These are phyloP conservation scores for Hsuehochloa calcarea DNA, from an alignment of 176 grass and related monocot species.

Conservation along the genomic window DNA sequence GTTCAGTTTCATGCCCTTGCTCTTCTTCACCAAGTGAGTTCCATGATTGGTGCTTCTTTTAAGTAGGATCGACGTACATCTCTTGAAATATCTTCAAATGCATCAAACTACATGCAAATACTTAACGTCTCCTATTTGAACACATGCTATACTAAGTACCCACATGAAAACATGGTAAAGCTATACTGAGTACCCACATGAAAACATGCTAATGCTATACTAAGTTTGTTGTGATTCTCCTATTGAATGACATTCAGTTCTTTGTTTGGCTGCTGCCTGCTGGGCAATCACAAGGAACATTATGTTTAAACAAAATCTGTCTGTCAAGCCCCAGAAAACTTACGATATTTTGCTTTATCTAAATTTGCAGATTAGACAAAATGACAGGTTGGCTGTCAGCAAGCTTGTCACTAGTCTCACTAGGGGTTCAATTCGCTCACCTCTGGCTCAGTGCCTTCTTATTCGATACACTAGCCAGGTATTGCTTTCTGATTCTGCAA, in stretches of 20 bases:
- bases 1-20: slow-evolving; percentile 98
- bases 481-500: slow-evolving; percentile 32
- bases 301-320: not conserved
- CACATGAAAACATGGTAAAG: not conserved
- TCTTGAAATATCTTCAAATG: not conserved
- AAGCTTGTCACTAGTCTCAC: slow-evolving; percentile 95
- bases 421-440: slow-evolving; percentile 92
- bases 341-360: not conserved
- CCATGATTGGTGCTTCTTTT: not conserved
- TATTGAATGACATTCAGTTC: not conserved
- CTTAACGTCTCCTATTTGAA: not conserved
- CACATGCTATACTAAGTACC: not conserved
- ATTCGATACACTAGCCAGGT: slow-evolving; percentile 97
- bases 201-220: not conserved
- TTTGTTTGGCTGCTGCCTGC: not conserved
- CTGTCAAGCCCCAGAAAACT: not conserved
- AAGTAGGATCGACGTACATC: not conserved
- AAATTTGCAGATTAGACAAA: slow-evolving; percentile 84
- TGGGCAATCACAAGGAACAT: not conserved
- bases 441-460: slow-evolving; percentile 91
- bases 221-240: not conserved
- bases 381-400: slow-evolving; percentile 94
- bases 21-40: slow-evolving; percentile 91
- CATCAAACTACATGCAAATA: not conserved
- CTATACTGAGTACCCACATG: not conserved